Evolutionary conservation across 129 eudicot species (phyloP).

Genomic region (Logfia minima): DNA sequence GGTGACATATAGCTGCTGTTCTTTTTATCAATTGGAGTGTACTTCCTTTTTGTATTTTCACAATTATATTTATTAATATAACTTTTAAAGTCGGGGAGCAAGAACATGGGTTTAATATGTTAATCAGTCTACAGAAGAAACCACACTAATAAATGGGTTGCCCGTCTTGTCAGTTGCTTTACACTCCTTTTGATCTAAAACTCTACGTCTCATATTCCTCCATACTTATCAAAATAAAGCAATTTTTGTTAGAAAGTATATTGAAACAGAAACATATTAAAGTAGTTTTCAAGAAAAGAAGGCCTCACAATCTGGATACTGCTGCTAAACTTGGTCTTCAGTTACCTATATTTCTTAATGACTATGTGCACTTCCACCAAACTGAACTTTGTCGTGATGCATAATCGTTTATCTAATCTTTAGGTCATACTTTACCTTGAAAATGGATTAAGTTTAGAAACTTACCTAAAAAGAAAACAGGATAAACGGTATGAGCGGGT

Average conservation of each 20-base stretch:
- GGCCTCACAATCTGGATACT: conserved; percentile 22
- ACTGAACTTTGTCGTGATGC: conserved; percentile 12
- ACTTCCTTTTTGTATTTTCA: background rate
- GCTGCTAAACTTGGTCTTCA: conserved; percentile 16
- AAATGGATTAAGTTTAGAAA: background rate
- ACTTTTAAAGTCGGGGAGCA: background rate
- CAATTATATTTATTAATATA: conserved; percentile 2
- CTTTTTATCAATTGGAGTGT: conserved; percentile 5
- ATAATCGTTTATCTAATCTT: background rate
- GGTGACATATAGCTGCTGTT: background rate
- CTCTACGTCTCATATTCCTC: background rate
- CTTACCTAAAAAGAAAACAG: background rate
- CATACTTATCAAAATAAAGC: conserved; percentile 22
- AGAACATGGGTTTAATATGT: background rate
- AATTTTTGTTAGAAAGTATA: background rate
- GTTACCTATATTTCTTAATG: conserved; percentile 4
- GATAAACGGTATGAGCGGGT: background rate
- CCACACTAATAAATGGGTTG: conserved; percentile 6
- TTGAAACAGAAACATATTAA: conserved; percentile 9
- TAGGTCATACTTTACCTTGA: background rate
- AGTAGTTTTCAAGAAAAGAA: conserved; percentile 8
- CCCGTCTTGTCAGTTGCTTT: conserved; percentile 12
- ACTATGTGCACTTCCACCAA: conserved; percentile 12
- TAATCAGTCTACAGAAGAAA: conserved; percentile 16
- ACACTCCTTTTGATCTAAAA: conserved; percentile 17